Percentiles rank a stretch among this genome's conserved stretches.
phyloP scores from a whole-genome alignment of 2,329 filamentous ascomycete genomes.

The Fusarium sp. region DNA sequence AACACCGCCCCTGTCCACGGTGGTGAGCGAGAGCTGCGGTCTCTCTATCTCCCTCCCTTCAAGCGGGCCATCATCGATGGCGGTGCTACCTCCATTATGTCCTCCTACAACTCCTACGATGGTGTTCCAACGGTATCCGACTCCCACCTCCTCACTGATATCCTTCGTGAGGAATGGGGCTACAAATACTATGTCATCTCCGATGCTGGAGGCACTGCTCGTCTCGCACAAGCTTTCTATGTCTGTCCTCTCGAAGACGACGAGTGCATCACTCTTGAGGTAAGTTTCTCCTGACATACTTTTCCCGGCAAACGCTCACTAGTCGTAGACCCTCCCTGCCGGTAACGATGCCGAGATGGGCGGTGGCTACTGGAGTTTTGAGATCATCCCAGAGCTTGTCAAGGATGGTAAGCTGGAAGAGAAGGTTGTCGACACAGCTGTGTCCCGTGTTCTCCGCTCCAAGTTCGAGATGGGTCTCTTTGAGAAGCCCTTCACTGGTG shows the following conservation, averaged over 20 bases:
- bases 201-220: slow-evolving; percentile 78
- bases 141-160: slow-evolving; percentile 73
- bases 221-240: slow-evolving; percentile 72
- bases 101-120: slow-evolving; percentile 80
- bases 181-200: slow-evolving; percentile 75
- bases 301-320: background rate
- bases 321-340: slow-evolving; percentile 67
- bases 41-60: slow-evolving; percentile 70
- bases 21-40: slow-evolving; percentile 66
- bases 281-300: slow-evolving; percentile 37
- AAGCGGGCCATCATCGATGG: slow-evolving; percentile 78
- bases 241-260: slow-evolving; percentile 73
- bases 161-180: slow-evolving; percentile 78
- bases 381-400: slow-evolving; percentile 74
- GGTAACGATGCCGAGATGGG: slow-evolving; percentile 84
- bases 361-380: slow-evolving; percentile 78
- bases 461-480: slow-evolving; percentile 80
- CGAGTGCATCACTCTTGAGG: slow-evolving; percentile 72
- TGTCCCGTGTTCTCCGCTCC: slow-evolving; percentile 72
- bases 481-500: slow-evolving; percentile 74
- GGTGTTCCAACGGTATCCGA: slow-evolving; percentile 77
- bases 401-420: slow-evolving; percentile 70
- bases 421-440: slow-evolving; percentile 72
- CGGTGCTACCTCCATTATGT: slow-evolving; percentile 77
- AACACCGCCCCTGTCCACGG: slow-evolving; percentile 73